Evolutionary conservation across 2,329 filamentous ascomycete species (phyloP), one percentile per base, ranked within the genome.

Genomic region (Emmonsiellopsis sp.): DNA sequence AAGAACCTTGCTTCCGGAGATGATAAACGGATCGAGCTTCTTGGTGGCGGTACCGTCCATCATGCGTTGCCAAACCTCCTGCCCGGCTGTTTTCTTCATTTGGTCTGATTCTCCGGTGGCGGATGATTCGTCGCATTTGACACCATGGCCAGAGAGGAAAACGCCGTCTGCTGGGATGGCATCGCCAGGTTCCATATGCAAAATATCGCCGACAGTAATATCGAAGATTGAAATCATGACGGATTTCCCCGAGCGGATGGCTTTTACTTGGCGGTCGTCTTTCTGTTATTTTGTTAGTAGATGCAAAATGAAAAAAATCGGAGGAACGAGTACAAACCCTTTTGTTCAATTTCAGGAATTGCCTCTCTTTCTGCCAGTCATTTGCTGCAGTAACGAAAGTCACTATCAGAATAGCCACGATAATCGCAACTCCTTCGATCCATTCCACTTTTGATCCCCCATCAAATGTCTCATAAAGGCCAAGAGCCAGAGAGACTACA

Each of bases 1-100:
- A 71, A 89, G 85, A 54, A 89, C 85, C 57, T 86, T 86, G 51
- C 83, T 79, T 34, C 86, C 91, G 32, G 90, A 95, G 60, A 95
- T 87, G 62, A 96, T 80, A 63, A 86, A 87, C 1, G 83, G 83
- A 56, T 87, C 84, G 3, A 84, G 70, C 47, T 82, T 79, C 55
- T 76, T 78, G 4, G 73, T 72, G 16, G 74, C 76, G 10, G 70
- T 74, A 13, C 80, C 76, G 7, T 76, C 73, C 48, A 79, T 71
- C 31, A 85, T 73, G 2, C 75, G 72, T 40, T 77, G 70, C 70
- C 78, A 82, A 38, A 82, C 82, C 56, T 82, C 78, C 15, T 81
- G 74, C 10, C 78, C 83, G 5, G 73, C 66, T 0, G 77, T 81
- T 70, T 89, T 89, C 67, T 82, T 84, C 66, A 87, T 79, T 50